phyloP scores from a whole-genome alignment of 108 stramenopile species.

The Chaetoceros tenuissimus region DNA sequence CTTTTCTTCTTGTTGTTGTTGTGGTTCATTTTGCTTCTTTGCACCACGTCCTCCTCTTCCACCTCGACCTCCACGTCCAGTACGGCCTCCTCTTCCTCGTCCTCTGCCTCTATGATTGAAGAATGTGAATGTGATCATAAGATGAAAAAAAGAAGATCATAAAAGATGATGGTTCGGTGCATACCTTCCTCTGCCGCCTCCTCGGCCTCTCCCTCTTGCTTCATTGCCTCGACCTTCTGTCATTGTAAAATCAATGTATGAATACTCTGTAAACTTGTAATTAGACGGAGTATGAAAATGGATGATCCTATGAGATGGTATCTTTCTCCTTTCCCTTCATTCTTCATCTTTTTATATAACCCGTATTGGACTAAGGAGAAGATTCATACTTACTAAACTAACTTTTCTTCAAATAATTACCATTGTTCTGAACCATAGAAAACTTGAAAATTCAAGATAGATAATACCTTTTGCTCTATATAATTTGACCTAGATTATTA shows the following conservation, averaged over 20 bases:
- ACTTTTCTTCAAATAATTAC: no score
- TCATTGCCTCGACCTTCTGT: neutral
- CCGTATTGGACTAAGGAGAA: no score
- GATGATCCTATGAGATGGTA: no score
- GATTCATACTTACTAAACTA: no score
- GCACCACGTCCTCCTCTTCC: constrained; percentile 3
- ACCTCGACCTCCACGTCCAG: constrained; percentile 16
- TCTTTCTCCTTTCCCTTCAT: no score
- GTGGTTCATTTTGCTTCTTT: constrained; percentile 14
- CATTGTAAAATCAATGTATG: neutral
- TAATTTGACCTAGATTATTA: no score
- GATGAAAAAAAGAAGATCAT: neutral
- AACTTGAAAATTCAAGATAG: no score
- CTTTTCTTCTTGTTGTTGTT: constrained; percentile 7
- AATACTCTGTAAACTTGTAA: neutral
- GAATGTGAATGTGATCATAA: neutral
- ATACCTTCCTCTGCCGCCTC: neutral
- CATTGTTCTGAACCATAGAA: no score
- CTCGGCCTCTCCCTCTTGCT: neutral
- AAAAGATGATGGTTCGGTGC: neutral
- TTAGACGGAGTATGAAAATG: no score
- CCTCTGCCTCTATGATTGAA: constrained; percentile 2
- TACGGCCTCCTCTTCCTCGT: constrained; percentile 9
- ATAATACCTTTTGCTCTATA: no score
- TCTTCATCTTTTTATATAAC: no score